These are phyloP conservation scores for Peniophora sp. DNA, from an alignment of 1,284 basidiomycete genomes.

Conservation along the genomic window DNA sequence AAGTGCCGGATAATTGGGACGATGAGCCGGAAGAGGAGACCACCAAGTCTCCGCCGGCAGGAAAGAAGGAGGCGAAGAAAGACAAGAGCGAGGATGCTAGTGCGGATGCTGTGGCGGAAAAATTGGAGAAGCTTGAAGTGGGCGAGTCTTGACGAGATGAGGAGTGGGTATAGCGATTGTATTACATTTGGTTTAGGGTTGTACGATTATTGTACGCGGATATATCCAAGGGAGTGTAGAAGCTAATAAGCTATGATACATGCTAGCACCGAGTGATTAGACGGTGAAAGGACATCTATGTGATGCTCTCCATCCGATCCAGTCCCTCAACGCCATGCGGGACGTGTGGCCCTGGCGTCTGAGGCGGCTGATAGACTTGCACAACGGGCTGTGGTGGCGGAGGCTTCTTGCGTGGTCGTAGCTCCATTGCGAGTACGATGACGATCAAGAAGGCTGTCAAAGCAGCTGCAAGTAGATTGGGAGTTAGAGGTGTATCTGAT, in stretches of 20 bases:
- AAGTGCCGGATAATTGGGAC: slow-evolving; percentile 69
- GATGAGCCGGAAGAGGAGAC: slow-evolving; percentile 52
- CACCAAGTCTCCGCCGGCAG: not conserved
- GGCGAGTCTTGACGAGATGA: not conserved
- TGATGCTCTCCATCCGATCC: slow-evolving; percentile 25
- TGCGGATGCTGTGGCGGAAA: slow-evolving; percentile 29
- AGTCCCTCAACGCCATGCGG: slow-evolving; percentile 15
- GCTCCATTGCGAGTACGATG: slow-evolving; percentile 63
- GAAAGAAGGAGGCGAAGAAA: slow-evolving; percentile 5
- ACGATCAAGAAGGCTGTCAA: slow-evolving; percentile 57
- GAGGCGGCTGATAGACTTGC: slow-evolving; percentile 6
- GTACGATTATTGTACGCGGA: not conserved
- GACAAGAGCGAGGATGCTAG: slow-evolving; percentile 7
- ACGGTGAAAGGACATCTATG: slow-evolving; percentile 13
- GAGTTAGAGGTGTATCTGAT: not conserved
- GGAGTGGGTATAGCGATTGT: not conserved
- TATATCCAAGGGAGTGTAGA: not conserved
- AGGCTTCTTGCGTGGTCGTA: slow-evolving; percentile 35
- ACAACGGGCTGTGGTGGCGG: slow-evolving; percentile 23
- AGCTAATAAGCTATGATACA: not conserved
- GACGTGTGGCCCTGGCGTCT: not conserved
- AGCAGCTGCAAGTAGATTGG: slow-evolving; percentile 41
- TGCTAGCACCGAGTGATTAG: not conserved
- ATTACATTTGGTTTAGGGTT: not conserved
- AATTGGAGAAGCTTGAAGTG: slow-evolving; percentile 37